Evolutionary conservation across 1,284 basidiomycete genomes (phyloP).

Genomic region (Mycena sp.): DNA sequence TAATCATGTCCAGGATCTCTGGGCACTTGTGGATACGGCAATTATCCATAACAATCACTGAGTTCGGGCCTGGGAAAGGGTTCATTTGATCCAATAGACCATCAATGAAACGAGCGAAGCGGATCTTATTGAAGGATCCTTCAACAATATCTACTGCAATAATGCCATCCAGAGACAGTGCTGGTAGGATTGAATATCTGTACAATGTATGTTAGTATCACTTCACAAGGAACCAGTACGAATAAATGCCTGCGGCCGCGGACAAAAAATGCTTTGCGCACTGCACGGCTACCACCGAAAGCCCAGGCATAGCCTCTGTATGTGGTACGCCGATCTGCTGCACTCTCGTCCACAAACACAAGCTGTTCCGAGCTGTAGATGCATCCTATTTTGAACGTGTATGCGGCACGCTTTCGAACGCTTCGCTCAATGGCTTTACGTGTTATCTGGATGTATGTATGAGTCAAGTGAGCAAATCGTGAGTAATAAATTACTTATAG

Average conservation of each 20-base stretch:
- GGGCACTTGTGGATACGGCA: conserved; percentile 28
- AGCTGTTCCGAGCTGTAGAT: conserved; percentile 40
- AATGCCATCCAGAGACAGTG: conserved; percentile 34
- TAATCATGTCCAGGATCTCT: conserved; percentile 24
- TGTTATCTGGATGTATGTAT: conserved; percentile 31
- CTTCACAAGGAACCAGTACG: not conserved
- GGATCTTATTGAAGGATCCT: conserved; percentile 24
- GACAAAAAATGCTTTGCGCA: conserved; percentile 41
- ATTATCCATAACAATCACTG: conserved; percentile 32
- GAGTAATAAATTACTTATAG: not conserved
- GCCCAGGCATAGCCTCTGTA: conserved; percentile 41
- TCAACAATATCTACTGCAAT: conserved; percentile 30
- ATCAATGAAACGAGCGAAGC: conserved; percentile 22
- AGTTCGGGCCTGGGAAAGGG: conserved; percentile 22
- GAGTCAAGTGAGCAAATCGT: not conserved
- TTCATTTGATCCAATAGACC: conserved; percentile 31
- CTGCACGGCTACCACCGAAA: conserved; percentile 34
- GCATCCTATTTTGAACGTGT: conserved; percentile 31
- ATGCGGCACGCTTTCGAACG: conserved; percentile 32
- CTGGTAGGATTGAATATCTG: conserved; percentile 35
- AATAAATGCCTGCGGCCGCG: conserved; percentile 40
- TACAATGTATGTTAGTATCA: not conserved
- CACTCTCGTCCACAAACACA: conserved; percentile 48
- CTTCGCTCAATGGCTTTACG: conserved; percentile 36
- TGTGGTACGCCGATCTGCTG: conserved; percentile 38